These are phyloP conservation scores for Sporisorium reilianum DNA, from an alignment of 1,284 basidiomycete genomes.

Conservation along the genomic window DNA sequence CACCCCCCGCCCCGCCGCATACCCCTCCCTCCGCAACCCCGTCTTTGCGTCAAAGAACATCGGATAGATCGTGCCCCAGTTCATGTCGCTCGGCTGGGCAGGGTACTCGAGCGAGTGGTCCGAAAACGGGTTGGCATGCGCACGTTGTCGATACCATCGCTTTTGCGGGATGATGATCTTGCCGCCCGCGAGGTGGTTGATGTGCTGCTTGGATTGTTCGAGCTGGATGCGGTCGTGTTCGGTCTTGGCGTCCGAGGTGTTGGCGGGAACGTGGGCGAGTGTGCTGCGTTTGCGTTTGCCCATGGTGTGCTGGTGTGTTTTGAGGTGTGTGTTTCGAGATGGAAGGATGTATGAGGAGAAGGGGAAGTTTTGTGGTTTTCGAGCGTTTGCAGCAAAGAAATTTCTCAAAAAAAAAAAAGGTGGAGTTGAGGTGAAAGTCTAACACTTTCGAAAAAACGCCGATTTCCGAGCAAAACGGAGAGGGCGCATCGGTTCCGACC, in stretches of 20 bases:
- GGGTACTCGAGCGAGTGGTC: constrained; percentile 95
- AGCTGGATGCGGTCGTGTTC: constrained; percentile 42
- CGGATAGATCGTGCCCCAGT: constrained; percentile 90
- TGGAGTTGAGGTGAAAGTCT: constrained; percentile 6
- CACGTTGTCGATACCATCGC: constrained; percentile 94
- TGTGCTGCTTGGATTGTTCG: constrained; percentile 51
- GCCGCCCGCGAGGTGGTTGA: constrained; percentile 53
- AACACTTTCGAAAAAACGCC: not conserved
- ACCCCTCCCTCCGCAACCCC: constrained; percentile 12
- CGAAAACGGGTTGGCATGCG: constrained; percentile 97
- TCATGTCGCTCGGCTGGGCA: constrained; percentile 79
- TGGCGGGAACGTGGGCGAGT: constrained; percentile 31
- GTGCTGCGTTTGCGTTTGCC: constrained; percentile 39
- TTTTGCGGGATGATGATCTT: constrained; percentile 75
- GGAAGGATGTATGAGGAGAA: not conserved
- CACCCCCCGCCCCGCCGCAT: constrained; percentile 73
- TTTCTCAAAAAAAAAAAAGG: not conserved
- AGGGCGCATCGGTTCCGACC: constrained; percentile 15
- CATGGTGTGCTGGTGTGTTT: constrained; percentile 11
- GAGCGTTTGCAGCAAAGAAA: not conserved
- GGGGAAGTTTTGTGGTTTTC: not conserved
- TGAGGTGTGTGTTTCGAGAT: not conserved
- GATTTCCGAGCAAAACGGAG: not conserved
- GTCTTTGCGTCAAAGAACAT: constrained; percentile 72
- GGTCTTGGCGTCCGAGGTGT: constrained; percentile 26